A percentile compares a stretch with the other conserved stretches of the same genome.
Evolutionary conservation across 1,284 basidiomycete genomes (phyloP).

Genomic region (Naganishia albida): DNA sequence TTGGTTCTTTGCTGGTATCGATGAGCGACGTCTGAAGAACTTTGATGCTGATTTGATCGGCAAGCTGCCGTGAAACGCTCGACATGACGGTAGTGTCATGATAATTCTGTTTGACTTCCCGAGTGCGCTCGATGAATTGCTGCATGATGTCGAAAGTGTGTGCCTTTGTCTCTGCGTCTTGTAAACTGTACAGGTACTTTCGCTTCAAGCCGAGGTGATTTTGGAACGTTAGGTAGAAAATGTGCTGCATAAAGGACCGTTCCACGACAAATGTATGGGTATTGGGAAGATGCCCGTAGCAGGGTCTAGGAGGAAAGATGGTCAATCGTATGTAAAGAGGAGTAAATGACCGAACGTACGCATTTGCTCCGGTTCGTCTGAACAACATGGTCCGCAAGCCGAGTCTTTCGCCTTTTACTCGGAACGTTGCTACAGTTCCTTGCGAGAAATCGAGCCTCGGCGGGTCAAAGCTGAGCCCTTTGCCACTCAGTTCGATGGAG

Average conservation of each 20-base stretch:
- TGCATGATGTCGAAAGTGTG: slow-evolving; percentile 73
- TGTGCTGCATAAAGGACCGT: slow-evolving; percentile 88
- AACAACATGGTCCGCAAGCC: slow-evolving; percentile 78
- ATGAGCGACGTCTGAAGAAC: slow-evolving; percentile 82
- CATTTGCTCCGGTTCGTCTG: slow-evolving; percentile 74
- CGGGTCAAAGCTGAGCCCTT: slow-evolving; percentile 83
- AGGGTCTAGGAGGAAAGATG: slow-evolving; percentile 51
- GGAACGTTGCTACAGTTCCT: slow-evolving; percentile 77
- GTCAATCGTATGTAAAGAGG: not conserved
- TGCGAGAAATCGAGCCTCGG: slow-evolving; percentile 73
- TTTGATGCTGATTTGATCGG: slow-evolving; percentile 71
- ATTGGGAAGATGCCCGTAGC: slow-evolving; percentile 75
- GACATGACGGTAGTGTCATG: slow-evolving; percentile 28
- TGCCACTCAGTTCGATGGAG: slow-evolving; percentile 75
- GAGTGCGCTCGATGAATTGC: slow-evolving; percentile 64
- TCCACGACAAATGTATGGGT: slow-evolving; percentile 76
- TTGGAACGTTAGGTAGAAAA: slow-evolving; percentile 82
- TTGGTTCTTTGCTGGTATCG: slow-evolving; percentile 41
- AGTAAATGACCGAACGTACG: slow-evolving; percentile 50
- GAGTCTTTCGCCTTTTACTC: slow-evolving; percentile 76
- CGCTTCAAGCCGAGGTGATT: slow-evolving; percentile 70
- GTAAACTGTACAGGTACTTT: slow-evolving; percentile 89
- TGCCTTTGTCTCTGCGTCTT: slow-evolving; percentile 69
- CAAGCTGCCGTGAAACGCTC: slow-evolving; percentile 61
- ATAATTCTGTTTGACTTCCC: slow-evolving; percentile 62